Evolutionary conservation across 805 yeast genomes (phyloP).

Genomic region (Spathaspora passalidarum): DNA sequence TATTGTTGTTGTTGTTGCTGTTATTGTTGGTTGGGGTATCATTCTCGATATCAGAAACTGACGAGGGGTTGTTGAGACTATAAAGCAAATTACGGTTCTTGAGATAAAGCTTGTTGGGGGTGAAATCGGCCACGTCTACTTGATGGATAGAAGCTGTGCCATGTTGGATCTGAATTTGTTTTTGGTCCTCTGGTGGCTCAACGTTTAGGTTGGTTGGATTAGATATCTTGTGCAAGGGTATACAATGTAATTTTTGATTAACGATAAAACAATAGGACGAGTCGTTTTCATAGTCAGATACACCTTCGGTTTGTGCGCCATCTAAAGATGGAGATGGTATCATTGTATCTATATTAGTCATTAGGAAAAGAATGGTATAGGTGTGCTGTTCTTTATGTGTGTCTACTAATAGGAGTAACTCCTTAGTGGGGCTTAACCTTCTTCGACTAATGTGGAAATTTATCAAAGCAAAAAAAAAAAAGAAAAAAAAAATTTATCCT

Average conservation of each 20-base stretch:
- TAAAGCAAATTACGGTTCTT: constrained; percentile 30
- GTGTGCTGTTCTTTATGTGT: no score
- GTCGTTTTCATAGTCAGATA: neutral
- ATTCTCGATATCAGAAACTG: constrained; percentile 31
- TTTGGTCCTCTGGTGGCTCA: neutral
- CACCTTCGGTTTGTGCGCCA: no score
- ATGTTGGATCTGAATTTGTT: neutral
- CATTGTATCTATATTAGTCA: no score
- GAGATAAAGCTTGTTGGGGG: constrained; percentile 13
- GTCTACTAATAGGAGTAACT: no score
- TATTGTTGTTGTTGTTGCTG: neutral
- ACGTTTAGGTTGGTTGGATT: constrained; percentile 9
- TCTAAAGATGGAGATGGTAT: no score
- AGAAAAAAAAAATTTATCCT: no score
- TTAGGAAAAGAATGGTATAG: no score
- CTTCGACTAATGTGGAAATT: no score
- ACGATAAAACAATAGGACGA: constrained; percentile 29
- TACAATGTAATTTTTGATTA: constrained; percentile 22
- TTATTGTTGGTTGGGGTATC: constrained; percentile 6
- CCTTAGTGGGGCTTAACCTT: no score
- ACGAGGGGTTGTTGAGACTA: constrained; percentile 34
- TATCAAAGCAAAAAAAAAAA: no score
- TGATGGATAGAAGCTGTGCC: constrained; percentile 1
- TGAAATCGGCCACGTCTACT: constrained; percentile 9
- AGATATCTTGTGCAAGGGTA: constrained; percentile 20